Conservation (phyloP, 2,329 filamentous ascomycete genomes). For the Fusarium liriodendri region DNA sequence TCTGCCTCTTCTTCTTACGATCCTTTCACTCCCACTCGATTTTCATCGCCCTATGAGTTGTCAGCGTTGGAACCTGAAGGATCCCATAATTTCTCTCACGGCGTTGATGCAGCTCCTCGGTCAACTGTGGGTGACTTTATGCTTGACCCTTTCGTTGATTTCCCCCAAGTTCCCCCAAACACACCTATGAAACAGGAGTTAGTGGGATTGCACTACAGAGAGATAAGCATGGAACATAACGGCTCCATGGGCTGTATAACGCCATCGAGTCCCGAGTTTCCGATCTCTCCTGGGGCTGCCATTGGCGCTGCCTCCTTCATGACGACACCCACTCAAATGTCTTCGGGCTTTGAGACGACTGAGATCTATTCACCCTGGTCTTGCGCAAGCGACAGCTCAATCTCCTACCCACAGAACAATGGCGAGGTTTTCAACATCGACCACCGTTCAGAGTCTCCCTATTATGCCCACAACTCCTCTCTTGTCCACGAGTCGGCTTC, state of each 20-base stretch:
- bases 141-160: background rate
- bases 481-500: background rate
- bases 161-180: background rate
- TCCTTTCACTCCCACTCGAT: constrained; percentile 55
- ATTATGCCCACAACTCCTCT: background rate
- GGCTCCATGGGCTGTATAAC: background rate
- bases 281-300: background rate
- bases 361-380: background rate
- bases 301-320: background rate
- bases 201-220: background rate
- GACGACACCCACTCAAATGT: background rate
- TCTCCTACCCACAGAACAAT: background rate
- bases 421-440: background rate
- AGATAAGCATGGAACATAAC: background rate
- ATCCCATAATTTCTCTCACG: background rate
- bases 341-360: background rate
- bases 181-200: background rate
- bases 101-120: background rate
- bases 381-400: background rate
- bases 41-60: constrained; percentile 53
- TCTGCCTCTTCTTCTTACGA: constrained; percentile 54
- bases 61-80: constrained; percentile 44
- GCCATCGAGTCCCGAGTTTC: background rate
- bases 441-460: background rate
- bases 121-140: background rate